Percentiles rank a stretch among this genome's conserved stretches.
These are phyloP conservation scores for Fusarium sublunatum DNA, from an alignment of 2,329 filamentous ascomycete species.

Conservation along the genomic window DNA sequence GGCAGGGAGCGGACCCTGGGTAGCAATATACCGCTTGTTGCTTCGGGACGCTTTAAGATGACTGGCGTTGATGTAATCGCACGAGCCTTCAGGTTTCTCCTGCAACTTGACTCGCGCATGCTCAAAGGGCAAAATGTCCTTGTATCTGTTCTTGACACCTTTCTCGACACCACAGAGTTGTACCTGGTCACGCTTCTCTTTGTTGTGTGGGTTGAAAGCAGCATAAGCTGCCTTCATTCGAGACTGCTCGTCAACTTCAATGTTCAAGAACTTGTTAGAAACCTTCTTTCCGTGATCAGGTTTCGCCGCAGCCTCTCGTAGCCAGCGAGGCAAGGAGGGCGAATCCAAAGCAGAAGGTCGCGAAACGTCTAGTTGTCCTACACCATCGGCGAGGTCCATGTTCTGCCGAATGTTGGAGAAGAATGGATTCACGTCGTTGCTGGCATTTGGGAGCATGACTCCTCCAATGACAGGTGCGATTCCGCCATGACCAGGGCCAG, in stretches of 20 bases:
- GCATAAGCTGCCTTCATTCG: slow-evolving; percentile 87
- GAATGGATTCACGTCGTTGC: slow-evolving; percentile 83
- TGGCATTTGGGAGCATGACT: slow-evolving; percentile 79
- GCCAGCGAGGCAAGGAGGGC: slow-evolving; percentile 77
- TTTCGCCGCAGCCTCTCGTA: slow-evolving; percentile 73
- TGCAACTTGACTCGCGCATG: slow-evolving; percentile 87
- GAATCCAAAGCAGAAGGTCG: slow-evolving; percentile 60
- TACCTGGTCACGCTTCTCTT: slow-evolving; percentile 56
- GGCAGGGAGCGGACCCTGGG: slow-evolving; percentile 90
- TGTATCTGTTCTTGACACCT: slow-evolving; percentile 95
- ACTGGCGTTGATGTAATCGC: slow-evolving; percentile 97
- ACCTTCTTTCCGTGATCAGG: slow-evolving; percentile 82
- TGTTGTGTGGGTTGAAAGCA: slow-evolving; percentile 57
- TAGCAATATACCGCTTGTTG: slow-evolving; percentile 94
- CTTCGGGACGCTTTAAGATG: slow-evolving; percentile 82
- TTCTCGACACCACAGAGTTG: slow-evolving; percentile 94
- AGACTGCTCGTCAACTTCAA: slow-evolving; percentile 86
- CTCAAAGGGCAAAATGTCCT: slow-evolving; percentile 96
- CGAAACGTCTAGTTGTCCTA: slow-evolving; percentile 78
- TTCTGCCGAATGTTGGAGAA: slow-evolving; percentile 97
- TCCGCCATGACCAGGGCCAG: slow-evolving; percentile 58
- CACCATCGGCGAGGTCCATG: slow-evolving; percentile 92
- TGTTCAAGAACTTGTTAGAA: slow-evolving; percentile 82
- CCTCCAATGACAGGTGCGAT: slow-evolving; percentile 85
- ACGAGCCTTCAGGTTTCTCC: slow-evolving; percentile 72